Percentiles rank a stretch among this genome's conserved stretches.
Evolutionary conservation across 805 yeast species (phyloP).

Genomic region (Torulaspora indica): DNA sequence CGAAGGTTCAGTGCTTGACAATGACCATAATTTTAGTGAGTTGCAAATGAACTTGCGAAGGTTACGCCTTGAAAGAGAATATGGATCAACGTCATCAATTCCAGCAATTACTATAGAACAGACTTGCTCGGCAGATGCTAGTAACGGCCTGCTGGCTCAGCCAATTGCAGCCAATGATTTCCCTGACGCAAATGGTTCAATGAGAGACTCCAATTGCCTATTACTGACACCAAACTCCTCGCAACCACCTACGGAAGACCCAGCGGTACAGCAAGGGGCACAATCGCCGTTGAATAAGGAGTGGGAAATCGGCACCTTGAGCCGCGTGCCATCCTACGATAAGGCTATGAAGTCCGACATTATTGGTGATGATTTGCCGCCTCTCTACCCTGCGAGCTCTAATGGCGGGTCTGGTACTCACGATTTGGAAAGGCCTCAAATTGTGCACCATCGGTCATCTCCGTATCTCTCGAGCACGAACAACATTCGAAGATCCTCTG

Average conservation of each 20-base stretch:
- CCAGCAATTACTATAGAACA: background rate
- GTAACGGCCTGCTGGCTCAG: background rate
- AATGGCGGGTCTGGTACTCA: background rate
- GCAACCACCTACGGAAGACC: conserved; percentile 56
- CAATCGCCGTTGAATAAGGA: conserved; percentile 30
- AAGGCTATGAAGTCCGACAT: conserved; percentile 63
- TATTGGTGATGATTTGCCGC: conserved; percentile 56
- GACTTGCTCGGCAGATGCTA: background rate
- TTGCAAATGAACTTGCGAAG: conserved; percentile 29
- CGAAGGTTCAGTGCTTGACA: conserved; percentile 19
- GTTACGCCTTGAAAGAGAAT: conserved; percentile 20
- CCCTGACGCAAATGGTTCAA: background rate
- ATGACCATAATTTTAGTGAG: conserved; percentile 31
- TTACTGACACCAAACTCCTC: conserved; percentile 48
- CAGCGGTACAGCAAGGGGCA: conserved; percentile 37
- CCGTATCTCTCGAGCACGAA: conserved; percentile 18
- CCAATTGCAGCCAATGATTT: background rate
- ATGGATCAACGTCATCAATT: background rate
- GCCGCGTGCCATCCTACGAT: conserved; percentile 78
- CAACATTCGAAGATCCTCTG: conserved; percentile 17
- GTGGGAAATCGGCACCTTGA: conserved; percentile 45
- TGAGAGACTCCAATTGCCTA: conserved; percentile 7
- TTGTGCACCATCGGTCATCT: conserved; percentile 27
- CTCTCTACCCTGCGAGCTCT: conserved; percentile 46
- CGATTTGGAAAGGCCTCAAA: conserved; percentile 29